These are phyloP conservation scores for Pseudogymnoascus sp. DNA, from an alignment of 2,329 filamentous ascomycete genomes.

Conservation along the genomic window DNA sequence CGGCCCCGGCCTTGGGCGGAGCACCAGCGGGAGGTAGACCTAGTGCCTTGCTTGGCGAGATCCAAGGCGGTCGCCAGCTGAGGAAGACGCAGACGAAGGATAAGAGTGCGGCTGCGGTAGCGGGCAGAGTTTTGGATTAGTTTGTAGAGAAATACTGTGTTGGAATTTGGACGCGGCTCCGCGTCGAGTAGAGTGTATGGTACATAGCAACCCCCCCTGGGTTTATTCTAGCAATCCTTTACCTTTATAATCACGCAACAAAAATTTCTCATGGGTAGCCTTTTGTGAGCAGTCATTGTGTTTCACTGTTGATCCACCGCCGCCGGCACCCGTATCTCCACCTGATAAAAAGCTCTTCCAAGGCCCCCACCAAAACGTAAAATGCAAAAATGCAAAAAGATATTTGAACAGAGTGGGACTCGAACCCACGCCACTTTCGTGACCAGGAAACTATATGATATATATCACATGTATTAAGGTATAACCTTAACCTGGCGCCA, in stretches of 20 bases:
- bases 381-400: background rate
- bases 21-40: conserved; percentile 41
- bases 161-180: background rate
- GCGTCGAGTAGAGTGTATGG: background rate
- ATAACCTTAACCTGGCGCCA: conserved; percentile 9
- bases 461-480: conserved; percentile 9
- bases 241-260: background rate
- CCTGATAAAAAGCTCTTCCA: background rate
- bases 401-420: conserved; percentile 31
- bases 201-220: background rate
- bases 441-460: conserved; percentile 27
- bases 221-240: conserved; percentile 7
- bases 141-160: background rate
- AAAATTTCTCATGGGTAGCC: background rate
- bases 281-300: background rate
- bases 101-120: conserved; percentile 62
- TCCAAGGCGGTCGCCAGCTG: conserved; percentile 69
- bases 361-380: background rate
- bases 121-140: conserved; percentile 60
- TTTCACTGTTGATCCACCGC: too few relatives aligned
- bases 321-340: background rate
- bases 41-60: conserved; percentile 68
- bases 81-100: conserved; percentile 90
- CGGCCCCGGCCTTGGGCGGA: conserved; percentile 22
- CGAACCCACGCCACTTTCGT: conserved; percentile 34